Evolutionary conservation across 805 yeast species (phyloP), one percentile per base, ranked within the genome.

Genomic region (Metschnikowia matae): DNA sequence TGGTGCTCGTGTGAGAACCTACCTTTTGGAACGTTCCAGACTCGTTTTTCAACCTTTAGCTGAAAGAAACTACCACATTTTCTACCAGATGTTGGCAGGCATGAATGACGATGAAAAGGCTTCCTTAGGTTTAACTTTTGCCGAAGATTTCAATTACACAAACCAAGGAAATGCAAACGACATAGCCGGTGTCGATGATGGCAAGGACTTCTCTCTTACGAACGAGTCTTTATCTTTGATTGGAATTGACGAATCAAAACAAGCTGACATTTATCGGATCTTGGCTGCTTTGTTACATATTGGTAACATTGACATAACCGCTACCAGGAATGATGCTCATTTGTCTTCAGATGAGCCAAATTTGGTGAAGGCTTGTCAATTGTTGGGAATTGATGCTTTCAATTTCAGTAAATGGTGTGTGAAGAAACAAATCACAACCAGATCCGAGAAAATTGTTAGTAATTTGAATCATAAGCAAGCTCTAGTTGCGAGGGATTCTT

Each of bases 31-130:
- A 70, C 83, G 99, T 58, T 89, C 97, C 35, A 82, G 99, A 67
- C 78, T 92, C 59, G 98, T 92, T 3, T 91, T 89, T 68, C 99
- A 92, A 70, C 97, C 97, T 2, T 65, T 75, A 6, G 72, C 78
- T n/a, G 99, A 92, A 71, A 83, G 99, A 66, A 92, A 92, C 67
- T 92, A 92, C 69, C 98, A 92, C 65, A 89, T 92, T 42, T 92
- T 92, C 65, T 92, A 92, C 69, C 99, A 92, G 70, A 65, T 92
- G 56, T 71, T 91, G 60, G 81, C 82, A 18, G 99, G 98, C 50
- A 71, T 86, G 62, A 66, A 77, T 31, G 74, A 69, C 7, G 81
- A 73, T 23, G 79, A 81, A 47, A 85, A 83, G 54, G 63, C 74
- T 31, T 69, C 77, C 44, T 76, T 89, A 47, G 79, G 84, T 13